These are phyloP conservation scores for Penicillium freii DNA, from an alignment of 2,329 filamentous ascomycete genomes.

Conservation along the genomic window DNA sequence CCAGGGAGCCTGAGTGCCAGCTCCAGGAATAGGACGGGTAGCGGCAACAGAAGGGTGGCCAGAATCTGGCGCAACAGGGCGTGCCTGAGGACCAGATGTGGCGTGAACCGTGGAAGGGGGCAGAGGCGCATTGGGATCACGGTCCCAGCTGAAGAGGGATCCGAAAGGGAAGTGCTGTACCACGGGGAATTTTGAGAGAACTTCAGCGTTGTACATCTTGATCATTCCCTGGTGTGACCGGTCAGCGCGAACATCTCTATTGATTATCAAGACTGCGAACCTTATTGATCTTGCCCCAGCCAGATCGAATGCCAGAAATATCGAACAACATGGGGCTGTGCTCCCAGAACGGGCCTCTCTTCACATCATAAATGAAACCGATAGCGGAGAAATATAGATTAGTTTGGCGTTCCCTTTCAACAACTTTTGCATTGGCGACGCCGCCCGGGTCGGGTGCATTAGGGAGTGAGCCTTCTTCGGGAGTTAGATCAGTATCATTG, in stretches of 20 bases:
- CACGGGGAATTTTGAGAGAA: constrained; percentile 93
- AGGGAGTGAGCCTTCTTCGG: constrained; percentile 73
- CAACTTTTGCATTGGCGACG: constrained; percentile 63
- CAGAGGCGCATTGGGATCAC: constrained; percentile 58
- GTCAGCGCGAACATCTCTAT: constrained; percentile 1
- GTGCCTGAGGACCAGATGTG: constrained; percentile 28
- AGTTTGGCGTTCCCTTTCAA: constrained; percentile 61
- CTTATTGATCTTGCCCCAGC: constrained; percentile 99
- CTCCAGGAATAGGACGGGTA: constrained; percentile 17
- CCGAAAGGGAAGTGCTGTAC: constrained; percentile 94
- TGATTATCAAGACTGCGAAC: constrained; percentile 33
- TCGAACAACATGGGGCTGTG: constrained; percentile 94
- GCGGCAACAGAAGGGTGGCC: constrained; percentile 12
- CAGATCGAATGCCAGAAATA: constrained; percentile 82
- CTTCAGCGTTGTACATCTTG: constrained; percentile 98
- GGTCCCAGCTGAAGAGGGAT: constrained; percentile 74
- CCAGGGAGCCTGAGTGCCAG: constrained; percentile 40
- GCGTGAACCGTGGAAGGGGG: constrained; percentile 57
- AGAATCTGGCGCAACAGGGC: constrained; percentile 21
- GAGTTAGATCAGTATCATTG: constrained; percentile 60
- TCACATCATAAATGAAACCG: constrained; percentile 96
- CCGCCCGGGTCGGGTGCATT: constrained; percentile 69
- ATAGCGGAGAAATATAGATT: constrained; percentile 96
- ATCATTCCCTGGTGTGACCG: constrained; percentile 71
- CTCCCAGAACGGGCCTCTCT: constrained; percentile 94